Conservation (phyloP, 2,329 filamentous ascomycete genomes). For the Fusarium illudens region DNA sequence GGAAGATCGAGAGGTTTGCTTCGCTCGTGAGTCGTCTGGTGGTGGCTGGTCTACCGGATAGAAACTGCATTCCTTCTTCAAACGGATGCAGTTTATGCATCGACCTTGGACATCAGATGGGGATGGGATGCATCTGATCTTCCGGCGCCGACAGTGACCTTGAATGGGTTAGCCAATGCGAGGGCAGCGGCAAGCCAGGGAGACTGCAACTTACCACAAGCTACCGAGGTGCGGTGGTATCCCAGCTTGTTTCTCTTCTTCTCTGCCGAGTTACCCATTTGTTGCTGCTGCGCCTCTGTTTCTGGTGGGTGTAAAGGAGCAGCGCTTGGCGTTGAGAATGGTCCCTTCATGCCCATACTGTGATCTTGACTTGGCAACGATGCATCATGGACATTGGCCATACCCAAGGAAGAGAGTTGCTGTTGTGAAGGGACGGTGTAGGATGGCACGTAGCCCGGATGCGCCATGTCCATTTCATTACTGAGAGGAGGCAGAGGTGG, state of each 20-base stretch:
- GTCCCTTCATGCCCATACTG: constrained; percentile 55
- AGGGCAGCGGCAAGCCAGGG: not conserved
- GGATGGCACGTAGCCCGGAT: constrained; percentile 47
- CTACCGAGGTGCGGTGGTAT: constrained; percentile 93
- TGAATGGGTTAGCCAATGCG: constrained; percentile 6
- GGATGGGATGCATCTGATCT: constrained; percentile 88
- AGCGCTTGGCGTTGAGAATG: constrained; percentile 60
- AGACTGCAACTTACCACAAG: constrained; percentile 78
- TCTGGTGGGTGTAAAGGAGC: constrained; percentile 52
- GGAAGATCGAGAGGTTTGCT: constrained; percentile 51
- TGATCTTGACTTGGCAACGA: constrained; percentile 49
- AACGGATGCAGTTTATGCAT: constrained; percentile 90
- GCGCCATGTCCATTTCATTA: constrained; percentile 53
- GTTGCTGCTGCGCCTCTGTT: constrained; percentile 42
- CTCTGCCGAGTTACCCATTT: constrained; percentile 53
- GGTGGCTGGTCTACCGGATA: constrained; percentile 84
- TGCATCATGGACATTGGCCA: constrained; percentile 46
- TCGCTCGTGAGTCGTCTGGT: constrained; percentile 56
- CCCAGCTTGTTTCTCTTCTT: constrained; percentile 87
- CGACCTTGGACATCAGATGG: constrained; percentile 76
- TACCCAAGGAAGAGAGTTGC: constrained; percentile 44
- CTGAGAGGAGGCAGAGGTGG: constrained; percentile 53
- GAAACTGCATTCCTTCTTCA: constrained; percentile 96
- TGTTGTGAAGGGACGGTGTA: constrained; percentile 44
- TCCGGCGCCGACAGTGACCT: constrained; percentile 93